Percentiles rank a stretch among this genome's conserved stretches.
These are phyloP conservation scores for Prorocentrum cordatum DNA, from an alignment of 169 alveolate genomes.

Conservation along the genomic window DNA sequence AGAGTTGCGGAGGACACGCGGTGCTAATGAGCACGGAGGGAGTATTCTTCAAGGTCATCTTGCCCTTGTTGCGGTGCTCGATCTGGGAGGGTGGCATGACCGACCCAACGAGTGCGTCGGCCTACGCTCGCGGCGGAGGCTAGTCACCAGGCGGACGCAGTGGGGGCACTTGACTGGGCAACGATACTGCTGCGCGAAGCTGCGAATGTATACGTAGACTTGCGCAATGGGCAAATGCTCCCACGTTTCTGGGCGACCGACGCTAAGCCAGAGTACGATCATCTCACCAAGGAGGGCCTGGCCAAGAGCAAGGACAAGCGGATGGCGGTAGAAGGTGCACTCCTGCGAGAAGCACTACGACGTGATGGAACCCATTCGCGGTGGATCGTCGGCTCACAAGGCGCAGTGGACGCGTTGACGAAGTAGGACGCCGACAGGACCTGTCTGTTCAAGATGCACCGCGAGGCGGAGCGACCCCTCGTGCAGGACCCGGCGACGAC, in stretches of 20 bases:
- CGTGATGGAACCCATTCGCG: background rate
- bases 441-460: too few species aligned
- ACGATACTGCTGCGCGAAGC: background rate
- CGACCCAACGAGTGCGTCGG: background rate
- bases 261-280: background rate
- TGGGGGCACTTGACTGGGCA: background rate
- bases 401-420: background rate
- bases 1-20: background rate
- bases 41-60: background rate
- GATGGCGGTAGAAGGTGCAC: background rate
- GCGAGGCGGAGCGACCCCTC: too few species aligned
- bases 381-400: background rate
- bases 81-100: background rate
- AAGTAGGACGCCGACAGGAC: background rate
- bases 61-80: background rate
- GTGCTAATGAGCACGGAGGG: background rate
- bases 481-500: too few species aligned
- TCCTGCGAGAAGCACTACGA: background rate
- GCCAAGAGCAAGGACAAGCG: background rate
- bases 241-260: background rate
- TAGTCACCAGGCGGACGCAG: background rate
- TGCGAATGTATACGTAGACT: background rate
- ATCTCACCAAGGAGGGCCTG: background rate
- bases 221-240: background rate
- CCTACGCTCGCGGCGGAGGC: too few species aligned